These are phyloP conservation scores for Mucuna pruriens DNA, from an alignment of 306 rosid genomes.

Conservation along the genomic window DNA sequence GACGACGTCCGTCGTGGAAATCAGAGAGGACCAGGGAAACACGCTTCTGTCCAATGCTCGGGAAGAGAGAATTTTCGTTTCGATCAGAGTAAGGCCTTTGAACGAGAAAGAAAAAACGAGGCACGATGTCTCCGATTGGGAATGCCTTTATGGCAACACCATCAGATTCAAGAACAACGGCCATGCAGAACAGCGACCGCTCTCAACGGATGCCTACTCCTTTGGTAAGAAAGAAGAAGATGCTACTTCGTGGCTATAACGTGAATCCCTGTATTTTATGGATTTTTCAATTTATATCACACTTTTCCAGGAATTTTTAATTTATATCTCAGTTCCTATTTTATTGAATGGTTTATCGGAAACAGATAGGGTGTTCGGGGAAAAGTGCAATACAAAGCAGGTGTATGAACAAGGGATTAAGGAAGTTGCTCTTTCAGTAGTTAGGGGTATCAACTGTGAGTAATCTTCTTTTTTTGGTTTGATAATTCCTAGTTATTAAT, in stretches of 20 bases:
- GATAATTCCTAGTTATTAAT: conserved; percentile 24
- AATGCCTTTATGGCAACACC: conserved; percentile 50
- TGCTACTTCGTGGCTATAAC: background rate
- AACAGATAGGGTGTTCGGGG: conserved; percentile 81
- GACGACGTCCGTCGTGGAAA: background rate
- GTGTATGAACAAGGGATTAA: conserved; percentile 83
- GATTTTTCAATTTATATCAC: background rate
- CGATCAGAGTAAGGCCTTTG: conserved; percentile 82
- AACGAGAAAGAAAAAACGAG: conserved; percentile 60
- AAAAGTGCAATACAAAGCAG: conserved; percentile 57
- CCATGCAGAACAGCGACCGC: conserved; percentile 49
- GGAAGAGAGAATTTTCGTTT: conserved; percentile 74
- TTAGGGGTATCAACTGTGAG: conserved; percentile 91
- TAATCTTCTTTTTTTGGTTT: conserved; percentile 22
- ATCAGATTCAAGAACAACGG: conserved; percentile 50
- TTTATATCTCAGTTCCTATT: conserved; percentile 2
- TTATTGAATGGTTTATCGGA: conserved; percentile 25
- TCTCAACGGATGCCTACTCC: conserved; percentile 51
- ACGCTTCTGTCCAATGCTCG: conserved; percentile 27
- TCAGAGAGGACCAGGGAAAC: conserved; percentile 36
- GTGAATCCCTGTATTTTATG: background rate
- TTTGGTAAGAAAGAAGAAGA: conserved; percentile 53
- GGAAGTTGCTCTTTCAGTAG: conserved; percentile 85
- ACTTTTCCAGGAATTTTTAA: background rate
- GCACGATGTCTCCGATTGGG: conserved; percentile 68